Base-by-base conservation (phyloP, 2,329 filamentous ascomycete species). In the Mariannaea sp. region DNA sequence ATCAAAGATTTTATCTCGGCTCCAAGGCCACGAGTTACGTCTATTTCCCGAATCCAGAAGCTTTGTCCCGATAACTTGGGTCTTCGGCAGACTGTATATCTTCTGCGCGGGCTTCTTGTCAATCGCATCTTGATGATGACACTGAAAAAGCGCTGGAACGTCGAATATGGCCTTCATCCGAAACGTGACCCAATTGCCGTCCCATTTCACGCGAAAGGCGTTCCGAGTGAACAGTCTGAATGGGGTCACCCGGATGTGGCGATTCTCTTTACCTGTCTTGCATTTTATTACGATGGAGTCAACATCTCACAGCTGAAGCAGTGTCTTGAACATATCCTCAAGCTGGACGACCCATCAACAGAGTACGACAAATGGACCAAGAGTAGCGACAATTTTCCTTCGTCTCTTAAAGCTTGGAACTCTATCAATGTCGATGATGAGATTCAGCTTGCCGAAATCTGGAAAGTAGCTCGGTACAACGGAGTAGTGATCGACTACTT, bases 201-300 rank as follows among this genome's bases (percentile, higher is more conserved):
- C 3, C 62, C 62, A 3, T 65, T 64, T 16, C 62, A 65, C 13
- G 62, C 62, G 35, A 65, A 65, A 59, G 87, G 86, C 5, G 75
- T 78, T 0, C 86, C 87, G 0, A 80, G 80, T 0, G 79, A 83
- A 0, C 77, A 83, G 16, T 82, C 85, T 0, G 87, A 91, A 62
- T 90, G 81, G 69, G 83, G 84, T 0, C 87, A 91, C 58, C 85
- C 86, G 0, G 79, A 91, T 61, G 84, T 89, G 0, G 77, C 82
- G 0, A 86, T 91, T 6, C 40, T 85, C 0, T 74, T 91, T 4
- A 91, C 87, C 0, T 85, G 81, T 9, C 70, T 92, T 0, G 77
- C 80, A 0, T 89, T 87, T 60, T 91, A 91, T 60, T 87, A 89
- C 43, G 68, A 74, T 1, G 86, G 86, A 0, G 67, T 88, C 0